Evolutionary conservation across 2,329 filamentous ascomycete species (phyloP).

Genomic region (Penicillium sp.): DNA sequence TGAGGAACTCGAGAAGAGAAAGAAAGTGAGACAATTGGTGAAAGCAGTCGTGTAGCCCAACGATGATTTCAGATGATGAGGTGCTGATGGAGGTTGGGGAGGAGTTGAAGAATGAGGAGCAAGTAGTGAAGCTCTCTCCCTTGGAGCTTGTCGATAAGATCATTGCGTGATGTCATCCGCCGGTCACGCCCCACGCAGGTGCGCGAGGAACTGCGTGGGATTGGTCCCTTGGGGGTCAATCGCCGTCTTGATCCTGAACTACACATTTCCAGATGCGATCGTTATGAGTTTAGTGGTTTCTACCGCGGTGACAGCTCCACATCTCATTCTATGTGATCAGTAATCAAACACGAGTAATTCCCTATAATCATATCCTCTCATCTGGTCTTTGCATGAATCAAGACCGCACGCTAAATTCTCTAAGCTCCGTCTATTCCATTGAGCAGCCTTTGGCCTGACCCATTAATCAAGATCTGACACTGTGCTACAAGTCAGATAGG

Average conservation of each 20-base stretch:
- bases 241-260: background rate
- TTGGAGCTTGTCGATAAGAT: slow-evolving; percentile 19
- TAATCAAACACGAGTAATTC: background rate
- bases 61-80: slow-evolving; percentile 11
- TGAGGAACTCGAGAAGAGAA: background rate
- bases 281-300: background rate
- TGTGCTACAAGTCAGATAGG: too few species aligned
- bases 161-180: slow-evolving; percentile 27
- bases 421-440: too few species aligned
- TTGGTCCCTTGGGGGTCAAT: slow-evolving; percentile 15
- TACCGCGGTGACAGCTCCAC: background rate
- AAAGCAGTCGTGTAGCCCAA: background rate
- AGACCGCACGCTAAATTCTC: too few species aligned
- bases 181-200: slow-evolving; percentile 14
- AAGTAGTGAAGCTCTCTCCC: background rate
- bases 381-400: background rate
- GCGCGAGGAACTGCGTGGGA: slow-evolving; percentile 8
- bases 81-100: slow-evolving; percentile 5
- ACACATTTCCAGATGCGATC: background rate
- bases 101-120: slow-evolving; percentile 1
- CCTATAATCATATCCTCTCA: background rate
- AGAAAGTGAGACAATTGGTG: slow-evolving; percentile 13
- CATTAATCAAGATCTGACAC: too few species aligned
- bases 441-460: too few species aligned
- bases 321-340: background rate